Evolutionary conservation across 2,329 filamentous ascomycete species (phyloP).

Genomic region (Colletotrichum higginsianum): DNA sequence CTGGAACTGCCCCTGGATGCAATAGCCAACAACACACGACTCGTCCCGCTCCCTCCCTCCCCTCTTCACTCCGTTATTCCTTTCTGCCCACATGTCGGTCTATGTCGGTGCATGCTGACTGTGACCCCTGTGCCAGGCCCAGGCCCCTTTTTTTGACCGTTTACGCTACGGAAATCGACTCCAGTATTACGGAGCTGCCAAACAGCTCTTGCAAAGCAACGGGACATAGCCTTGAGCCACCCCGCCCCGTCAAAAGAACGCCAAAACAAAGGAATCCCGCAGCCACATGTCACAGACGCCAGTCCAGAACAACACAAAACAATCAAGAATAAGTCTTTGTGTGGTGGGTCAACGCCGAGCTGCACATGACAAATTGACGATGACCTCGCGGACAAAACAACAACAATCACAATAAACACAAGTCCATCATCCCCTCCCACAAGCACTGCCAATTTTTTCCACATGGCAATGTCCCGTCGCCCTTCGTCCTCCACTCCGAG

Average conservation of each 20-base stretch:
- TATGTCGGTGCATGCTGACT: no score
- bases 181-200: slow-evolving; percentile 32
- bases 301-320: slow-evolving; percentile 34
- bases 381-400: slow-evolving; percentile 28
- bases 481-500: slow-evolving; percentile 27
- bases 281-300: slow-evolving; percentile 24
- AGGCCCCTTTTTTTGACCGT: slow-evolving; percentile 12
- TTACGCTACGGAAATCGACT: slow-evolving; percentile 7
- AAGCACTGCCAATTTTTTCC: background rate
- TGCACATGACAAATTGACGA: slow-evolving; percentile 37
- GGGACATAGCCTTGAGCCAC: slow-evolving; percentile 20
- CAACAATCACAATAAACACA: background rate
- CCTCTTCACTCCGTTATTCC: background rate
- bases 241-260: slow-evolving; percentile 17
- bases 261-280: slow-evolving; percentile 18
- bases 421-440: background rate
- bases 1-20: slow-evolving; percentile 16
- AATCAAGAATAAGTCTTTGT: background rate
- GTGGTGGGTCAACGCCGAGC: background rate
- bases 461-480: slow-evolving; percentile 19
- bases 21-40: background rate
- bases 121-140: no score
- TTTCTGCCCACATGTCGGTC: background rate
- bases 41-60: background rate
- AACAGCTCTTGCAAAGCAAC: slow-evolving; percentile 17